These are phyloP conservation scores for Penicillium pancosmium DNA, from an alignment of 495 filamentous ascomycete species.

Conservation along the genomic window DNA sequence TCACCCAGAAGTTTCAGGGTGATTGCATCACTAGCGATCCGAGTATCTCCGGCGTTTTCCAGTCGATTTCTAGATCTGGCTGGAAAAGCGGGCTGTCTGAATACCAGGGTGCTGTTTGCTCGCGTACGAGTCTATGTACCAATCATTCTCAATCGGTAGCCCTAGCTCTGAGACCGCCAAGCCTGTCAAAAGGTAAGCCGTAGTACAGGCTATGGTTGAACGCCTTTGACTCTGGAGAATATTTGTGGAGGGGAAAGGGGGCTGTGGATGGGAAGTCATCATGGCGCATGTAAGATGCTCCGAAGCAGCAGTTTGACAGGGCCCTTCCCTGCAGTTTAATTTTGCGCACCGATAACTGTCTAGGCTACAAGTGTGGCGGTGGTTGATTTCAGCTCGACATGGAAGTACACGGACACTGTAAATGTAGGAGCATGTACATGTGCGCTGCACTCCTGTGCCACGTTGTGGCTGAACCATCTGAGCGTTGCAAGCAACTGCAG, in stretches of 20 bases:
- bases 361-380: slow-evolving; percentile 5
- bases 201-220: not conserved
- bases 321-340: slow-evolving; percentile 19
- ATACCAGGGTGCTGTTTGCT: not conserved
- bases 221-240: not conserved
- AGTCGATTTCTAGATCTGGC: slow-evolving; percentile 15
- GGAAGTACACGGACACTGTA: slow-evolving; percentile 2
- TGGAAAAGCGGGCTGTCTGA: slow-evolving; percentile 14
- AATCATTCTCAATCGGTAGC: not conserved
- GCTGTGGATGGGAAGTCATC: not conserved
- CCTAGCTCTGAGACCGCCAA: not conserved
- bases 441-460: slow-evolving; percentile 6
- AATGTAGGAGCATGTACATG: slow-evolving; percentile 1
- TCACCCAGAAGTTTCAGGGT: slow-evolving; percentile 30
- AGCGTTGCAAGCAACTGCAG: not conserved
- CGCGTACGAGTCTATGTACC: not conserved
- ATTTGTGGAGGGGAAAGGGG: not conserved
- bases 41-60: slow-evolving; percentile 22
- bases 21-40: slow-evolving; percentile 21
- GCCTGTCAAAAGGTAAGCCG: not conserved
- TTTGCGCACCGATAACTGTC: slow-evolving; percentile 4
- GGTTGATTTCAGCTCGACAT: not conserved
- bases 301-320: slow-evolving; percentile 10
- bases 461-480: slow-evolving; percentile 13
- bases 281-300: not conserved